Evolutionary conservation across 2,329 filamentous ascomycete species (phyloP).

Genomic region (Mariannaea elegans): DNA sequence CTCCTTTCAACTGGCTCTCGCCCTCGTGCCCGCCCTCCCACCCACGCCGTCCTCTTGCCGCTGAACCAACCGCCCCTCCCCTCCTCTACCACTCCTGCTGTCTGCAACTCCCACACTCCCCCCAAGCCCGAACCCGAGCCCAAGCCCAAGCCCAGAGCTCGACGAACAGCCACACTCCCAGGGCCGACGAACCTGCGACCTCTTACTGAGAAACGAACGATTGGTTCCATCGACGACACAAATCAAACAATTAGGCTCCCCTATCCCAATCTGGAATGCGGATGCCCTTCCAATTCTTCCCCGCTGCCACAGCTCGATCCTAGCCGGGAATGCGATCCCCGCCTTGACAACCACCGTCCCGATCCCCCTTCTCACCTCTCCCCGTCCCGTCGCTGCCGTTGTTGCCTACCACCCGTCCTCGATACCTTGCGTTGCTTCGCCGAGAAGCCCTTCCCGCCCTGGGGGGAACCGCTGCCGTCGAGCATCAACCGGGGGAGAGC

Average conservation of each 20-base stretch:
- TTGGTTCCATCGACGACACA: not conserved
- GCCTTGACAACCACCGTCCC: slow-evolving; percentile 24
- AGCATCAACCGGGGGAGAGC: slow-evolving; percentile 25
- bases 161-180: not conserved
- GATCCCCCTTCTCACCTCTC: slow-evolving; percentile 18
- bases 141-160: not conserved
- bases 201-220: not conserved
- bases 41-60: slow-evolving; percentile 20
- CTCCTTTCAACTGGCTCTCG: slow-evolving; percentile 21
- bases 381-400: slow-evolving; percentile 4
- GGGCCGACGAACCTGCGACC: slow-evolving; percentile 11
- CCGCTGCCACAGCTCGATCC: slow-evolving; percentile 28
- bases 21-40: slow-evolving; percentile 20
- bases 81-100: not conserved
- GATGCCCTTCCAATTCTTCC: slow-evolving; percentile 35
- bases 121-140: slow-evolving; percentile 7
- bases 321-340: slow-evolving; percentile 41
- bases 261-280: slow-evolving; percentile 25
- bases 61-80: slow-evolving; percentile 20
- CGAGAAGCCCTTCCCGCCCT: slow-evolving; percentile 11
- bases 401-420: not conserved
- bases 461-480: slow-evolving; percentile 12
- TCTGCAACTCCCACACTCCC: not conserved
- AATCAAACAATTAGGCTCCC: slow-evolving; percentile 2
- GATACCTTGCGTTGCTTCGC: slow-evolving; percentile 12